phyloP scores from a whole-genome alignment of 352 stramenopile genomes.

The Globisporangium parvum region DNA sequence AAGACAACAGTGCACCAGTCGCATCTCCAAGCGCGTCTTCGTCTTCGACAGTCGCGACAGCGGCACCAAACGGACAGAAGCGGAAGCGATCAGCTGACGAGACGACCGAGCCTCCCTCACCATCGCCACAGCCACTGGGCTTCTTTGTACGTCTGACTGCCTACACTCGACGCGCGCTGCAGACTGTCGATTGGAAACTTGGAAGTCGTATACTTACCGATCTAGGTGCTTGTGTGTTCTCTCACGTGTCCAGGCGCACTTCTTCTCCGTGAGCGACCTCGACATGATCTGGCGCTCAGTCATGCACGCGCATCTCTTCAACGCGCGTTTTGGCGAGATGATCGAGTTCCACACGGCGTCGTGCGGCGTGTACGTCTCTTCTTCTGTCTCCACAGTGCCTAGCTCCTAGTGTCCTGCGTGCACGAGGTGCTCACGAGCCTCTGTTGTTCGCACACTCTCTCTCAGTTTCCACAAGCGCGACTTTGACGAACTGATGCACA shows the following conservation, averaged over 20 bases:
- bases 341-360: slow-evolving; percentile 63
- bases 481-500: slow-evolving; percentile 77
- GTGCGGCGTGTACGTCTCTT: slow-evolving; percentile 37
- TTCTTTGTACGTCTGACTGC: slow-evolving; percentile 10
- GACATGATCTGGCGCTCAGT: slow-evolving; percentile 17
- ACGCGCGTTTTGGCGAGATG: slow-evolving; percentile 44
- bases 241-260: no score
- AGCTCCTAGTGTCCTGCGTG: not conserved
- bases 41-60: not conserved
- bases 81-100: slow-evolving; percentile 11
- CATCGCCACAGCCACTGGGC: not conserved
- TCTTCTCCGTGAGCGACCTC: slow-evolving; percentile 42
- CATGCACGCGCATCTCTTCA: slow-evolving; percentile 38
- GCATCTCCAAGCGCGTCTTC: not conserved
- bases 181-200: no score
- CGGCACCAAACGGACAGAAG: slow-evolving; percentile 5
- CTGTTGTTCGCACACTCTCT: not conserved
- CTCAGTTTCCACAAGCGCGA: slow-evolving; percentile 49
- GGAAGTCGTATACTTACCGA: no score
- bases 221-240: no score
- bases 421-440: not conserved
- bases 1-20: not conserved
- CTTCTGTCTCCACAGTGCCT: not conserved
- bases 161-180: no score
- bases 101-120: not conserved